Base-by-base conservation (phyloP, 768 basidiomycete genomes). In the Mycena leptocephala region DNA sequence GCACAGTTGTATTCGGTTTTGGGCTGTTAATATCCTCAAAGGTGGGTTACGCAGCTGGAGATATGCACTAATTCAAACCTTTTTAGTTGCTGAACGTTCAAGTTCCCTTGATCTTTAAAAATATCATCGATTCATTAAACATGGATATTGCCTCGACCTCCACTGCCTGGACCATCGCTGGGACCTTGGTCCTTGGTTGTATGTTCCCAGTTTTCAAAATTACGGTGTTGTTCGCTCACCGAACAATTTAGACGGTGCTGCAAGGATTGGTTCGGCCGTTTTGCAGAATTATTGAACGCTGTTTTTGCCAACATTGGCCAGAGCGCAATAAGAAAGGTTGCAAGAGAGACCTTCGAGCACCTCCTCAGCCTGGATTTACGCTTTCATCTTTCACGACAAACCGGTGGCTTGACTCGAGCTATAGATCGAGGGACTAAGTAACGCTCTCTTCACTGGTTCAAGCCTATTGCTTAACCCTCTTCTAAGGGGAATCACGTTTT, bases 401-500 rank as follows among this genome's bases (percentile, higher is more conserved):
- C 98, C 0, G 98, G 98, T 32, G 98, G 98, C 2, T 88, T 99
- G 56, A 99, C 97, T 2, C 88, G 98, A 53, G 98, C 98, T 6
- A 99, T 99, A 78, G 98, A 99, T 83, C 91, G 98, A 18, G 98
- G 98, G 37, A 99, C 98, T 37, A 99, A 99, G 97, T 98, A 79
- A 80, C 90, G 82, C 35, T 24, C 78, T 71, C 55, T 56, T 55
- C 53, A 22, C 39, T 14, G 26, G 1, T n/a, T 35, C 53, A 3
- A 71, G 59, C 56, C 37, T 63, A 30, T 30, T 51, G 20, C 53
- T 76, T 1, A 53, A 59, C 37, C 61, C 62, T 48, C 58, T 62
- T 70, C 35, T 30, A 37, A 99, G 97, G 85, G 98, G 98, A 43
- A 99, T 99, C 74, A 96, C 97, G 0, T 99, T 99, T 85, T 90